Evolutionary conservation across 2,329 filamentous ascomycete genomes (phyloP).

Genomic region (Byssoonygena ceratinophila): DNA sequence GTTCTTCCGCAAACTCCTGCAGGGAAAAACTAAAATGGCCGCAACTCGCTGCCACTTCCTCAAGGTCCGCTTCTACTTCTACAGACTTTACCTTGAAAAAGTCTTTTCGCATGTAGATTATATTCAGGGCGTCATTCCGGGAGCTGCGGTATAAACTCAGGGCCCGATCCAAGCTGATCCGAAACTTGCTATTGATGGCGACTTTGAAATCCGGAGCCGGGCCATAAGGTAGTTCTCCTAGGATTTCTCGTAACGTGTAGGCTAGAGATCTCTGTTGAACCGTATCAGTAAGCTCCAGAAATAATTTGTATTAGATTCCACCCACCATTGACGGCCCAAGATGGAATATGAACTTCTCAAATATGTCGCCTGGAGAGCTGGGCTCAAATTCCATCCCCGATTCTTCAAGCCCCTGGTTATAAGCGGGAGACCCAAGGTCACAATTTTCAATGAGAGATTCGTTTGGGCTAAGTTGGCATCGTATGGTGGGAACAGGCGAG

Average conservation of each 20-base stretch:
- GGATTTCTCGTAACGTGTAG: slow-evolving; percentile 76
- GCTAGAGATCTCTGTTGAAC: slow-evolving; percentile 64
- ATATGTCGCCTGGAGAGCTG: slow-evolving; percentile 63
- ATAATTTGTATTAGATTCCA: background rate
- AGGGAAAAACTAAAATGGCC: slow-evolving; percentile 92
- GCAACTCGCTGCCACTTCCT: slow-evolving; percentile 95
- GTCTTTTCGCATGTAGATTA: slow-evolving; percentile 71
- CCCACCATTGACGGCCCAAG: slow-evolving; percentile 74
- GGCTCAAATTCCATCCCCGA: slow-evolving; percentile 11
- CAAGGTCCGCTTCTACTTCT: slow-evolving; percentile 79
- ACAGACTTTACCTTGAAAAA: slow-evolving; percentile 57
- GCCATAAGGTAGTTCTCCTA: slow-evolving; percentile 77
- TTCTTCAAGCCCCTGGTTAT: background rate
- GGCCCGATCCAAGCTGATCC: slow-evolving; percentile 68
- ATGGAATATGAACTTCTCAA: slow-evolving; percentile 77
- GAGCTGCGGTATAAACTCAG: slow-evolving; percentile 67
- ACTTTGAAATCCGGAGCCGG: slow-evolving; percentile 57
- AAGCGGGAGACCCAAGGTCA: background rate
- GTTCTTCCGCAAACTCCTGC: slow-evolving; percentile 81
- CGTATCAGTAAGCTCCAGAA: slow-evolving; percentile 13
- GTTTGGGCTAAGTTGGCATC: background rate
- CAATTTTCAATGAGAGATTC: background rate
- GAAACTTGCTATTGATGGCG: slow-evolving; percentile 66
- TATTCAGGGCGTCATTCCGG: slow-evolving; percentile 62
- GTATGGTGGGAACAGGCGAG: slow-evolving; percentile 10